These are phyloP conservation scores for Hypericum perforatum DNA, from an alignment of 345 rosid genomes.

Conservation along the genomic window DNA sequence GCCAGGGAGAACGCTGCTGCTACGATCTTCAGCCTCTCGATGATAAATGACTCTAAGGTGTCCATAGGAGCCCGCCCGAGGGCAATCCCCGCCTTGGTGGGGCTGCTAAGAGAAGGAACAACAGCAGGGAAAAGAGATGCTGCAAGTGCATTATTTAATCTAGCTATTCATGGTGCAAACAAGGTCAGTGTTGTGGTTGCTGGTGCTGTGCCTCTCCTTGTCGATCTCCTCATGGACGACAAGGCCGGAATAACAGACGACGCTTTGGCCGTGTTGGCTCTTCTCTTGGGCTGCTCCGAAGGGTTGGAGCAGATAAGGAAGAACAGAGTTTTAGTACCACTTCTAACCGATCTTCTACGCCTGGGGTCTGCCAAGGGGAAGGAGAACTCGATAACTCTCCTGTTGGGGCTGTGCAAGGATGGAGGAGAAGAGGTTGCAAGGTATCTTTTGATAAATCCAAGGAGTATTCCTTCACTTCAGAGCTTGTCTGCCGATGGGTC, in stretches of 20 bases:
- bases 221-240: constrained; percentile 48
- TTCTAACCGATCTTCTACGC: constrained; percentile 50
- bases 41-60: constrained; percentile 43
- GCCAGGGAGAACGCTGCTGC: constrained; percentile 69
- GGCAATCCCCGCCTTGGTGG: constrained; percentile 42
- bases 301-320: constrained; percentile 44
- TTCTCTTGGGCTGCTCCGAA: constrained; percentile 33
- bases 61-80: constrained; percentile 35
- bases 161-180: constrained; percentile 41
- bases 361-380: constrained; percentile 60
- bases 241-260: constrained; percentile 65
- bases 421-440: constrained; percentile 51
- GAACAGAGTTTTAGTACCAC: constrained; percentile 41
- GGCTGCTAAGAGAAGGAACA: constrained; percentile 49
- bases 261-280: constrained; percentile 37
- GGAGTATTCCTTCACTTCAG: constrained; percentile 59
- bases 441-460: constrained; percentile 40
- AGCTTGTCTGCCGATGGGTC: constrained; percentile 50
- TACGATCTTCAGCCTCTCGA: constrained; percentile 51
- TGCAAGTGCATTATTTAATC: constrained; percentile 46
- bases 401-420: constrained; percentile 51
- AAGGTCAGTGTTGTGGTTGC: constrained; percentile 31
- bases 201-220: constrained; percentile 45
- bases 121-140: constrained; percentile 48
- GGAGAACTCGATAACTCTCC: constrained; percentile 46